Base-by-base conservation (phyloP, 2,329 filamentous ascomycete species). In the Claviceps cyperi region DNA sequence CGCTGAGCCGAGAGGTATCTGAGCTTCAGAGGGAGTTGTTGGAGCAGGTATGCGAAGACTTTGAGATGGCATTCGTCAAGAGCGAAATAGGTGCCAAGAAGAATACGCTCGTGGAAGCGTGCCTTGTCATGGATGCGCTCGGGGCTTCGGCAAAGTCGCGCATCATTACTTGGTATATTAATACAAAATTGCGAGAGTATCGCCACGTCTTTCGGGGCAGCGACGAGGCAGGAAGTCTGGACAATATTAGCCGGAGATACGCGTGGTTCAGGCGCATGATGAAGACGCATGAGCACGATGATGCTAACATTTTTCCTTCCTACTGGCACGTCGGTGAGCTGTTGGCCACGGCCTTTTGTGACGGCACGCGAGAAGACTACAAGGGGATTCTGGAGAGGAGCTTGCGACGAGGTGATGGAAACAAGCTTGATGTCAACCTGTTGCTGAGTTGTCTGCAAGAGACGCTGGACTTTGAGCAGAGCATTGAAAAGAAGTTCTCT, bases 1-100 rank as follows among this genome's bases (percentile, higher is more conserved):
- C 86, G 0, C 74, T 98, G 55, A 94, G 88, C 62, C 81, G 88
- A 48, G 94, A 94, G 59, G 92, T 98, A 37, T 84, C 89, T 5
- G 92, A 97, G 59, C 75, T 98, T 55, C 92, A 98, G 69, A 75
- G 90, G 53, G 90, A 96, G 65, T 70, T 98, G 52, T 71, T 96
- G 51, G 92, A 98, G 69, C 92, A 98, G 67, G 84, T 98, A n/a
- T 98, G 92, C 64, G 92, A 97, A 68, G 92, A 98, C 66, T 98
- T 98, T 63, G 92, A 98, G 71, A 78, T 96, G 52, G 85, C 86
- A 0, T 98, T 97, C 66, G 84, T 90, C 19, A 94, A 91, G 66
- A 83, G 81, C 21, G 91, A 97, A 66, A 81, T 95, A 14, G 72
- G 74, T 3, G 72, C 79, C 51, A 82, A 81, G 56, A 81, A 79